Conservation (phyloP, 176 grass and related monocot species). For the Oryza punctata region DNA sequence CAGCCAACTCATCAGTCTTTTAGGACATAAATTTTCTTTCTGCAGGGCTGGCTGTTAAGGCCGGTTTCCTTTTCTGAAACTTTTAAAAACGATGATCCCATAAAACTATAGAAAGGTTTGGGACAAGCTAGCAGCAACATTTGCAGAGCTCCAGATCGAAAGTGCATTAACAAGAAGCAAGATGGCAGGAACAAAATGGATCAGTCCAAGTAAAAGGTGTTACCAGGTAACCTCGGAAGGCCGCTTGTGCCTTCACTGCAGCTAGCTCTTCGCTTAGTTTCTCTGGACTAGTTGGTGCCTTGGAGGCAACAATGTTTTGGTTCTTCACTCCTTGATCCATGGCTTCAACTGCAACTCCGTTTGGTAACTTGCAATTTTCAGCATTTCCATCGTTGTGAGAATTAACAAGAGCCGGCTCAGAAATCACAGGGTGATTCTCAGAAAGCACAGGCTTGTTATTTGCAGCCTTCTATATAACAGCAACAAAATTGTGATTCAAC, state of each 20-base stretch:
- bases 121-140: constrained; percentile 28
- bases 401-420: constrained; percentile 71
- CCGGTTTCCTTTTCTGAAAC: constrained; percentile 8
- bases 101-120: not conserved
- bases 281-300: constrained; percentile 33
- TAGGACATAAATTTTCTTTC: not conserved
- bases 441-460: constrained; percentile 48
- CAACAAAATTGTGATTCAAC: constrained; percentile 10
- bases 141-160: not conserved
- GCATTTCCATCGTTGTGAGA: constrained; percentile 42
- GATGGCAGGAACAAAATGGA: not conserved
- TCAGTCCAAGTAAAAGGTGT: constrained; percentile 1
- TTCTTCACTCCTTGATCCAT: constrained; percentile 43
- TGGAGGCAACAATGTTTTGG: constrained; percentile 37
- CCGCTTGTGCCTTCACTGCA: constrained; percentile 84
- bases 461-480: constrained; percentile 52
- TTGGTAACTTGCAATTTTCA: constrained; percentile 43
- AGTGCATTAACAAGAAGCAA: not conserved
- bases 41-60: not conserved
- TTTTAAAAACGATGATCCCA: not conserved
- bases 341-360: constrained; percentile 12
- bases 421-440: constrained; percentile 72
- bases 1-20: not conserved
- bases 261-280: constrained; percentile 69
- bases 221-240: constrained; percentile 97